Conservation (phyloP, 331 rosid genomes). For the Cydonia oblonga region DNA sequence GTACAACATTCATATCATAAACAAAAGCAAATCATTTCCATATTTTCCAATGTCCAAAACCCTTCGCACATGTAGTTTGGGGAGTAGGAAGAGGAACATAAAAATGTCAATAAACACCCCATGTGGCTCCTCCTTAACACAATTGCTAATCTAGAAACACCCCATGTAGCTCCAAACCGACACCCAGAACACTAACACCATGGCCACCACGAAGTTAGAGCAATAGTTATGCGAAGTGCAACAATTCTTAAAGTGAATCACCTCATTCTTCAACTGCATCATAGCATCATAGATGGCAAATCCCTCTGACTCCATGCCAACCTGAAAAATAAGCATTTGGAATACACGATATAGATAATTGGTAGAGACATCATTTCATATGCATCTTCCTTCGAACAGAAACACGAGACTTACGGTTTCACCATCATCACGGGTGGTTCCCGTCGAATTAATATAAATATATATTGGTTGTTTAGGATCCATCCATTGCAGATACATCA, state of each 20-base stretch:
- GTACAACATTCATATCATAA: not conserved
- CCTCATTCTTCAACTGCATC: constrained; percentile 76
- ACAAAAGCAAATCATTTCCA: not conserved
- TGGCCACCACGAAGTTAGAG: not conserved
- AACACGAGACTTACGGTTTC: constrained; percentile 56
- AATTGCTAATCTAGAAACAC: not conserved
- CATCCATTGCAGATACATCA: constrained; percentile 89
- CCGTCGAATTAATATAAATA: constrained; percentile 81
- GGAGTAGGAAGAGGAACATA: not conserved
- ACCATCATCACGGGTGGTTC: constrained; percentile 94
- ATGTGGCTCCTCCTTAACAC: not conserved
- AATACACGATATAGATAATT: not conserved
- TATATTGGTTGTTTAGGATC: constrained; percentile 72
- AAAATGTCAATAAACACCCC: not conserved
- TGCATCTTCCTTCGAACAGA: not conserved
- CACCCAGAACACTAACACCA: not conserved
- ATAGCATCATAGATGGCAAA: constrained; percentile 86
- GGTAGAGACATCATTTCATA: not conserved
- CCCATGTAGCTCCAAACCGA: constrained; percentile 6
- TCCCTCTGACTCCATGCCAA: constrained; percentile 92
- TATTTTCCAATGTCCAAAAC: not conserved
- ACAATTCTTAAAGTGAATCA: constrained; percentile 17
- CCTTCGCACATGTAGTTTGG: not conserved
- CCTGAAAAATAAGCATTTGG: constrained; percentile 38
- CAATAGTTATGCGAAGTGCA: constrained; percentile 1